Evolutionary conservation across 192 early-diverging fungal genomes (phyloP).

Genomic region (Coemansia sp.): DNA sequence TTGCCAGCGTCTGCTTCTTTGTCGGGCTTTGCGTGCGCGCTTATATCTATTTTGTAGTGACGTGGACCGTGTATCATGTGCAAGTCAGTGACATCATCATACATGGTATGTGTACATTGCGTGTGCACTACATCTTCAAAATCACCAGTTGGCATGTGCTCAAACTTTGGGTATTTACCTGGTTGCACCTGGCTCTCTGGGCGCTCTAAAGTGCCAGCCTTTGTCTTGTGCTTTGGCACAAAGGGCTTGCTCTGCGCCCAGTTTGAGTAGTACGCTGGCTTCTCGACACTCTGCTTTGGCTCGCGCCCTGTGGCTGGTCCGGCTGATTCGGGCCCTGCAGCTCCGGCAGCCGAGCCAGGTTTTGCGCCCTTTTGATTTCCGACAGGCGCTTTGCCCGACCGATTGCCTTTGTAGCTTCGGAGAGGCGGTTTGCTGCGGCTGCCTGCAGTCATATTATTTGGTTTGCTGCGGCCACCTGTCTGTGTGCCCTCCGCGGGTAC

Average conservation of each 20-base stretch:
- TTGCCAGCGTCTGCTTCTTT: background rate
- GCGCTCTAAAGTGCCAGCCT: background rate
- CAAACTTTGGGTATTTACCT: background rate
- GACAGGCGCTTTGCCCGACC: background rate
- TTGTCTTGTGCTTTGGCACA: background rate
- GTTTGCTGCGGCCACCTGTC: conserved; percentile 13
- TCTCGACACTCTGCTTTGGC: background rate
- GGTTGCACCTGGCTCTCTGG: background rate
- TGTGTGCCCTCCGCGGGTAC: background rate
- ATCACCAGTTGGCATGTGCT: background rate
- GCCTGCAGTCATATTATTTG: background rate
- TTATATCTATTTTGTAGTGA: conserved; percentile 3
- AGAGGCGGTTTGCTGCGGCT: conserved; percentile 4
- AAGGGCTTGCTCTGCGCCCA: background rate
- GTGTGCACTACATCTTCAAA: background rate
- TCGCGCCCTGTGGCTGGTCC: background rate
- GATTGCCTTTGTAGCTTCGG: background rate
- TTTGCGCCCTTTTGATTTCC: background rate
- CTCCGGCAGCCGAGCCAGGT: background rate
- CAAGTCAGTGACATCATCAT: conserved; percentile 1
- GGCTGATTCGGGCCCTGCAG: background rate
- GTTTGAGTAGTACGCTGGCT: background rate
- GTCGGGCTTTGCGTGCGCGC: background rate
- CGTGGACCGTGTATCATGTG: background rate
- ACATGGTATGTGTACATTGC: background rate